A percentile compares a stretch with the other conserved stretches of the same genome.
These are phyloP conservation scores for Aureobasidium sp. DNA, from an alignment of 2,329 filamentous ascomycete genomes.

Conservation along the genomic window DNA sequence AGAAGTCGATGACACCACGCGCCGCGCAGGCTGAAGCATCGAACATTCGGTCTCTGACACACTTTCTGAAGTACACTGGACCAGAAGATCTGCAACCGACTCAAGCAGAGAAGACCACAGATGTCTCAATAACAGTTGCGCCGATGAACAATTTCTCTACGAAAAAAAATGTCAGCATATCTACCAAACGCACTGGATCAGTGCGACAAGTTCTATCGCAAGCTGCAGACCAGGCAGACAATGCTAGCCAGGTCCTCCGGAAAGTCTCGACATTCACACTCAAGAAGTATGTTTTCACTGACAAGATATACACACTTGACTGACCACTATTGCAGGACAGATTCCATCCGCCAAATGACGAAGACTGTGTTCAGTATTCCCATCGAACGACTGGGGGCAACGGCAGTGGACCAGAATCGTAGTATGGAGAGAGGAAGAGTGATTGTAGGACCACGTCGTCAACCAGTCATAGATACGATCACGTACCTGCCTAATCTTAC, in stretches of 20 bases:
- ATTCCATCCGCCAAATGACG: neutral
- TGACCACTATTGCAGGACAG: neutral
- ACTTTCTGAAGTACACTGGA: slow-evolving; percentile 3
- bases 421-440: neutral
- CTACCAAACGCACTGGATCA: too few species aligned
- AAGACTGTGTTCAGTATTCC: neutral
- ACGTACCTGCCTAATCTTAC: neutral
- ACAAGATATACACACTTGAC: neutral
- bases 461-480: neutral
- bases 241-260: neutral
- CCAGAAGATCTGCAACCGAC: neutral
- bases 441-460: neutral
- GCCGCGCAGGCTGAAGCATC: neutral
- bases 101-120: neutral
- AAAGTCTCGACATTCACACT: neutral
- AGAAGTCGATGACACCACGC: neutral
- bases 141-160: neutral
- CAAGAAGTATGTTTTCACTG: neutral
- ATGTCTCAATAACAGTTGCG: neutral
- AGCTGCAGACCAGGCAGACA: neutral
- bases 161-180: too few species aligned
- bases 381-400: neutral
- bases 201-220: neutral
- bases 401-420: neutral
- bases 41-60: neutral